phyloP scores from a whole-genome alignment of 2,329 filamentous ascomycete genomes.

The Orbilia blumenaviensis region DNA sequence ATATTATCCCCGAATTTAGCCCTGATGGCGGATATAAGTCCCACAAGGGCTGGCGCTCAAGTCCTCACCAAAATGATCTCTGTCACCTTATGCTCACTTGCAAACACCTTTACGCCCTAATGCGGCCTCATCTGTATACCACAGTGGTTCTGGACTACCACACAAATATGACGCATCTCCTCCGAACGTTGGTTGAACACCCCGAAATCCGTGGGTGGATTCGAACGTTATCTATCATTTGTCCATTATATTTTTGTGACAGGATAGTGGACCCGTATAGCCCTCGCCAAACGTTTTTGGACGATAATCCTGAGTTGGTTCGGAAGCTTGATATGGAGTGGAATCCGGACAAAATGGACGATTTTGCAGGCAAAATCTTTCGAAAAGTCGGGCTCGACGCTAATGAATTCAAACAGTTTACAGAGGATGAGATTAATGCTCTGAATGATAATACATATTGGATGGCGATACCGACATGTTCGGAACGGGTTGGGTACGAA shows the following conservation, averaged over 20 bases:
- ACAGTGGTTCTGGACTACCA: slow-evolving; percentile 30
- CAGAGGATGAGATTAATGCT: slow-evolving; percentile 30
- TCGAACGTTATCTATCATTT: slow-evolving; percentile 31
- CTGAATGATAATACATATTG: slow-evolving; percentile 31
- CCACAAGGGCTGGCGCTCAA: slow-evolving; percentile 15
- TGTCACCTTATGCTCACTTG: slow-evolving; percentile 28
- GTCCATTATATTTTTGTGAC: slow-evolving; percentile 17
- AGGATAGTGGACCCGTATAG: slow-evolving; percentile 18
- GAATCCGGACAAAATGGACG: slow-evolving; percentile 34
- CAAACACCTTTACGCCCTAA: slow-evolving; percentile 24
- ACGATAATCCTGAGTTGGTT: slow-evolving; percentile 36
- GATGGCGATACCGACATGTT: slow-evolving; percentile 28
- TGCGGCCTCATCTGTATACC: slow-evolving; percentile 13
- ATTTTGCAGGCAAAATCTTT: slow-evolving; percentile 25
- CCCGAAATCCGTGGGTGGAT: slow-evolving; percentile 18
- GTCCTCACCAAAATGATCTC: slow-evolving; percentile 24
- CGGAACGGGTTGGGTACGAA: slow-evolving; percentile 35
- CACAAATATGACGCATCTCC: slow-evolving; percentile 39
- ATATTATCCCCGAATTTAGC: slow-evolving; percentile 22
- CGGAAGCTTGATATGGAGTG: slow-evolving; percentile 26
- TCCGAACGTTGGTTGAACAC: slow-evolving; percentile 42
- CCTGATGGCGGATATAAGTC: neutral
- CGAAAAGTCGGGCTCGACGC: slow-evolving; percentile 12
- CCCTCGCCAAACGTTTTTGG: slow-evolving; percentile 44
- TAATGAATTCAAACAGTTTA: slow-evolving; percentile 38